Percentiles rank a stretch among this genome's conserved stretches.
These are phyloP conservation scores for Yamadazyma kanchanaburiensis DNA, from an alignment of 1,139 yeast species.

Conservation along the genomic window DNA sequence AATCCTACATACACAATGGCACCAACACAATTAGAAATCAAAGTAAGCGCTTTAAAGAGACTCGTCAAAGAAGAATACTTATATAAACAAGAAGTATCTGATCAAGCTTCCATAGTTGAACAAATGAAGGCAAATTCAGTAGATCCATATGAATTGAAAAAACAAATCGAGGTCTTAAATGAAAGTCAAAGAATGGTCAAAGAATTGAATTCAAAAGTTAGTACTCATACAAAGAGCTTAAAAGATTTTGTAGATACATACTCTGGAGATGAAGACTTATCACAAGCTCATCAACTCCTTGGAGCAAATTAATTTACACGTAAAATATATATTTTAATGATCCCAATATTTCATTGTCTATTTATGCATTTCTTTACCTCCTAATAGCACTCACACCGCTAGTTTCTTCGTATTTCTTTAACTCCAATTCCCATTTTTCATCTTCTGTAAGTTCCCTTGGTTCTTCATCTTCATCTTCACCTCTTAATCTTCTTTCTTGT, in stretches of 20 bases:
- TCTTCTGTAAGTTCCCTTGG: slow-evolving; percentile 47
- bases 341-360: not conserved
- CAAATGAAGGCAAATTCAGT: slow-evolving; percentile 41
- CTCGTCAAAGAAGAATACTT: slow-evolving; percentile 67
- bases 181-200: slow-evolving; percentile 72
- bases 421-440: slow-evolving; percentile 68
- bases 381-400: slow-evolving; percentile 8
- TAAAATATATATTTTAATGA: slow-evolving; percentile 1
- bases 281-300: slow-evolving; percentile 34
- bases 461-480: slow-evolving; percentile 19
- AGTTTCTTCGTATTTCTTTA: slow-evolving; percentile 50
- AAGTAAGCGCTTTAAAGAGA: slow-evolving; percentile 69
- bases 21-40: slow-evolving; percentile 75
- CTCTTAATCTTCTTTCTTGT: slow-evolving; percentile 34
- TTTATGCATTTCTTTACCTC: slow-evolving; percentile 1
- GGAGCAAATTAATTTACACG: slow-evolving; percentile 2
- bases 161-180: slow-evolving; percentile 57
- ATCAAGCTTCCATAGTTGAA: slow-evolving; percentile 52
- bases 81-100: slow-evolving; percentile 62
- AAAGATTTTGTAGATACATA: slow-evolving; percentile 20
- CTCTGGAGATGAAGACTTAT: slow-evolving; percentile 49
- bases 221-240: slow-evolving; percentile 47
- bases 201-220: slow-evolving; percentile 52
- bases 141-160: slow-evolving; percentile 72
- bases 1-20: slow-evolving; percentile 44